Evolutionary conservation across 305 asterid genomes (phyloP).

Genomic region (Fraxinus baroniana): DNA sequence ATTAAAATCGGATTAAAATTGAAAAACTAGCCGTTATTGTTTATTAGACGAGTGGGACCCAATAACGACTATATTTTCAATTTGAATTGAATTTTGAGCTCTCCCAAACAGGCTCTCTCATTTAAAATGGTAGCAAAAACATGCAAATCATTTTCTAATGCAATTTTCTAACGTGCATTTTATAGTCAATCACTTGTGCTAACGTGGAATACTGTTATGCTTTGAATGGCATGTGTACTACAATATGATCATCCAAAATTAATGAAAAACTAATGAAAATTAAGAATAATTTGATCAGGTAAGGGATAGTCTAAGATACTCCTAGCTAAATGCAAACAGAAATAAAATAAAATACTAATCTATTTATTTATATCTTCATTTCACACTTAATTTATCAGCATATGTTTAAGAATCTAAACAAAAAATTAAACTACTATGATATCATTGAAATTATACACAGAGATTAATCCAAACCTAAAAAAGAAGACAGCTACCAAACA

Average conservation of each 20-base stretch:
- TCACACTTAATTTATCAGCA: background rate
- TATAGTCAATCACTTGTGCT: background rate
- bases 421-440: background rate
- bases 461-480: background rate
- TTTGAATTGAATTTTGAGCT: too few relatives aligned
- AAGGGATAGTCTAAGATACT: background rate
- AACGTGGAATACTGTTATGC: background rate
- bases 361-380: background rate
- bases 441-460: background rate
- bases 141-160: background rate
- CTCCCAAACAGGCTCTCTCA: too few relatives aligned
- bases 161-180: background rate
- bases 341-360: background rate
- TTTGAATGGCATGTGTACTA: background rate
- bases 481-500: background rate
- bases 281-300: background rate
- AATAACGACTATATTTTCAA: too few relatives aligned
- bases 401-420: background rate
- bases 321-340: background rate
- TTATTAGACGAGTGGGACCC: too few relatives aligned
- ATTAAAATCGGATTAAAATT: too few relatives aligned
- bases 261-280: background rate
- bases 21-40: too few relatives aligned
- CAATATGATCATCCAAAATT: background rate
- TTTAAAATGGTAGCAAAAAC: background rate